Conservation (phyloP, 192 early-diverging fungal species). For the Coemansia sp. region DNA sequence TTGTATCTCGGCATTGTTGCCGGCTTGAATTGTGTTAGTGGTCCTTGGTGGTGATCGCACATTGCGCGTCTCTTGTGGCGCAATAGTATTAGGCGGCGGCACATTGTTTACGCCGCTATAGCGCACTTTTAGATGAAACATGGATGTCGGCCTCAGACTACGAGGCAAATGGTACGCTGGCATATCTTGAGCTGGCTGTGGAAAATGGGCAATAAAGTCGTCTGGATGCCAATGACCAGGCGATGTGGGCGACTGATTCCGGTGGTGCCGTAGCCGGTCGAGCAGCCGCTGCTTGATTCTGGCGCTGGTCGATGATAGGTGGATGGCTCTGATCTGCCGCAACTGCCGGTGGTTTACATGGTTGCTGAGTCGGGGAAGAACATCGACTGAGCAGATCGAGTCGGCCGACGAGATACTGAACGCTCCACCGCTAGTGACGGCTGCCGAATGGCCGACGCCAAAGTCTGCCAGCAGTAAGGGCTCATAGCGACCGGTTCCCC, state of each 20-base stretch:
- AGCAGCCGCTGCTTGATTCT: constrained; percentile 1
- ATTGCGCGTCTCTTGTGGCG: constrained; percentile 5
- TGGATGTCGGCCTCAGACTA: constrained; percentile 43
- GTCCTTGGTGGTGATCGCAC: not conserved
- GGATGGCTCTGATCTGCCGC: not conserved
- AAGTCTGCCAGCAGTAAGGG: not conserved
- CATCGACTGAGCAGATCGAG: constrained; percentile 46
- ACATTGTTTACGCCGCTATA: constrained; percentile 23
- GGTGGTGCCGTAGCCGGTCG: not conserved
- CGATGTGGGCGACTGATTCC: not conserved
- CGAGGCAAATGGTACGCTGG: constrained; percentile 33
- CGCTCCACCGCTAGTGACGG: constrained; percentile 1
- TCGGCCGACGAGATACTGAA: constrained; percentile 23
- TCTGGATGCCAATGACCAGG: not conserved
- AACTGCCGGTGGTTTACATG: not conserved
- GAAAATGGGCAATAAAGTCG: not conserved
- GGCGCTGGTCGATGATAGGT: not conserved
- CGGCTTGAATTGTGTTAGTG: not conserved
- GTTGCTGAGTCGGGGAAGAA: constrained; percentile 28
- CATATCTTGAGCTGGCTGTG: not conserved
- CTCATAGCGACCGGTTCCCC: not conserved
- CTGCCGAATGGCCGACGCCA: not conserved
- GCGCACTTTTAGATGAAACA: constrained; percentile 46
- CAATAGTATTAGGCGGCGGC: constrained; percentile 5
- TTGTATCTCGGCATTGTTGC: not conserved